Base-by-base conservation (phyloP, 1,139 yeast genomes). In the Blastobotrys aristatus region DNA sequence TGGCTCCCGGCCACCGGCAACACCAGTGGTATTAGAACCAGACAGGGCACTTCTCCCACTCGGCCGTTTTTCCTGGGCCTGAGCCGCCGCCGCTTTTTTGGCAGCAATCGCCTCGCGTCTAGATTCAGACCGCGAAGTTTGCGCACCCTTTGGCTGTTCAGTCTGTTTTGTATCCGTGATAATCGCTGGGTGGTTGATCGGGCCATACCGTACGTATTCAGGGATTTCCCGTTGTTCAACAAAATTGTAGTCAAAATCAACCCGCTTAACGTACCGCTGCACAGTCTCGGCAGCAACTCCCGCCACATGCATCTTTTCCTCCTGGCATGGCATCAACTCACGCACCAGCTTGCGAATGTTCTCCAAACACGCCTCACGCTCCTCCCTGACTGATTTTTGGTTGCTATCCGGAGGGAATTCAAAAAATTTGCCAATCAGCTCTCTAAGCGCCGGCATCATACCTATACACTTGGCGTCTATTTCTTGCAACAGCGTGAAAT, bases 281-380 rank as follows among this genome's bases (percentile, higher is more conserved):
- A 89, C 76, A 20, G 84, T 76, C 58, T 90, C 97, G 27, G 87
- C 77, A 24, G 97, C 96, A 33, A 88, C 84, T 1, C 92, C 83
- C 2, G 97, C 94, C 33, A 92, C 97, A 63, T 92, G 97, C 95
- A 92, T 89, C 67, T 92, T 92, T 64, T 92, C 97, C 62, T 92
- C 98, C 51, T 92, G 70, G 56, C 96, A 88, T 0, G 97, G 97
- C 71, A 92, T 81, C 46, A 92, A 74, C 52, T 86, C 96, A 56
- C 65, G 64, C 44, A 62, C 70, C 51, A 68, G 64, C 35, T 60
- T 66, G 33, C 71, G 64, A 46, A 71, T 70, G 50, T 64, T 63
- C n/a, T 59, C 57, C 49, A 72, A 60, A 32, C 67, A 49, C 48
- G 67, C 58, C 52, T 67, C 70, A 3, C 76, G 69, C 45, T 64